Percentiles rank a stretch among this genome's conserved stretches.
These are phyloP conservation scores for Podospora anserina DNA, from an alignment of 495 filamentous ascomycete species.

Conservation along the genomic window DNA sequence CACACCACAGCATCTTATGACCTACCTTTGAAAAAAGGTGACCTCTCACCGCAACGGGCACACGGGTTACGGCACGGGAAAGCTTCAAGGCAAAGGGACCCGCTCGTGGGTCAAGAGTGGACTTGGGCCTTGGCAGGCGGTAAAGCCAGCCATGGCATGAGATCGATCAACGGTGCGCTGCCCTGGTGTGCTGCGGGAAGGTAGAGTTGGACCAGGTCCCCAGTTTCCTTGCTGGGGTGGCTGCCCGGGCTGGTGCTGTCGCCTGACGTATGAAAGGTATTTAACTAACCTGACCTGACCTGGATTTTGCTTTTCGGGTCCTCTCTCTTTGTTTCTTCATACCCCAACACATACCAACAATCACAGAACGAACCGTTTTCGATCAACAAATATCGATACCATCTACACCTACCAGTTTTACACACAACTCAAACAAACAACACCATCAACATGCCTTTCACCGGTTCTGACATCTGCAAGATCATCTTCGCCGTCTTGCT, in stretches of 20 bases:
- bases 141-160: not conserved
- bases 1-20: no score
- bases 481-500: slow-evolving; percentile 86
- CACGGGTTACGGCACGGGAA: not conserved
- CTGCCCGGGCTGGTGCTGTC: not conserved
- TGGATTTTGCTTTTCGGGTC: not conserved
- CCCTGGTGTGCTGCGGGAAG: no score
- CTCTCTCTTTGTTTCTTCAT: slow-evolving; percentile 1
- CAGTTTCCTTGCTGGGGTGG: no score
- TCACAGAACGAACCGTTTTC: not conserved
- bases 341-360: not conserved
- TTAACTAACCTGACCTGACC: not conserved
- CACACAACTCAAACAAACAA: not conserved
- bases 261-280: not conserved
- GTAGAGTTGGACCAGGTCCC: not conserved
- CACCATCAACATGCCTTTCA: slow-evolving; percentile 42
- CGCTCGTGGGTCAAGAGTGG: not conserved
- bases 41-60: not conserved
- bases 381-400: not conserved
- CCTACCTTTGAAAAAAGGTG: not conserved
- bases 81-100: not conserved
- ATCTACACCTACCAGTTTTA: not conserved
- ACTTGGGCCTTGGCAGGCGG: not conserved
- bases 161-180: not conserved
- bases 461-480: slow-evolving; percentile 79